Evolutionary conservation across 148 eudicot species (phyloP).

Genomic region (Vaccinium corymbosum): DNA sequence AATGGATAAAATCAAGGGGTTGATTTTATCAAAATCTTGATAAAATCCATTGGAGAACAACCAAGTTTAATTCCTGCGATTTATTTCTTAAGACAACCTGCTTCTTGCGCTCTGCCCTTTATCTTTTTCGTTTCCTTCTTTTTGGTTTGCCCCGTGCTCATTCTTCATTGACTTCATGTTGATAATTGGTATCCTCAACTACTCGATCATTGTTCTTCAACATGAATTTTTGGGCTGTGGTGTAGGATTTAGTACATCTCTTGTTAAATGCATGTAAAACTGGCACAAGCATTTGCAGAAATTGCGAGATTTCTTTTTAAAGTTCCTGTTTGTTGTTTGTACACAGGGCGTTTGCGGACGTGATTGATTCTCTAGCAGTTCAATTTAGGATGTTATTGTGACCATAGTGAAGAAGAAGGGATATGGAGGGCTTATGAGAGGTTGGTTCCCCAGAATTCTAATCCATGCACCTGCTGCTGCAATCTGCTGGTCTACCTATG

Average conservation of each 20-base stretch:
- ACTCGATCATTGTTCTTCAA: background rate
- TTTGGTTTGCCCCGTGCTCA: background rate
- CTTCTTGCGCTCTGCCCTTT: background rate
- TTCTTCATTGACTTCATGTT: background rate
- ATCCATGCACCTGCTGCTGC: slow-evolving; percentile 61
- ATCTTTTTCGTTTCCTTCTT: background rate
- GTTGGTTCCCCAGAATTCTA: slow-evolving; percentile 50
- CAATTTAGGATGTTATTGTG: slow-evolving; percentile 33
- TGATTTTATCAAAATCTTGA: too few species aligned
- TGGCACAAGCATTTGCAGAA: slow-evolving; percentile 3
- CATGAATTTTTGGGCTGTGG: background rate
- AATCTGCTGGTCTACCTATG: slow-evolving; percentile 56
- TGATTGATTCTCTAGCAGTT: slow-evolving; percentile 44
- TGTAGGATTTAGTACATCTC: background rate
- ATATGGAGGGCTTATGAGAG: slow-evolving; percentile 45
- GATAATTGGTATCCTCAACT: background rate
- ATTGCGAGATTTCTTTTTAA: background rate
- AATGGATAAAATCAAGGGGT: too few species aligned
- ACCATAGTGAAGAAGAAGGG: slow-evolving; percentile 42
- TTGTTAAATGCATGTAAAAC: background rate
- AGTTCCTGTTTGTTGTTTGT: background rate
- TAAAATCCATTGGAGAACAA: too few species aligned
- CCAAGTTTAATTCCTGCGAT: too few species aligned
- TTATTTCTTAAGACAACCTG: too few species aligned
- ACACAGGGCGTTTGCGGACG: slow-evolving; percentile 55